These are phyloP conservation scores for Oenanthe sinensis DNA, from an alignment of 129 eudicot species.

Conservation along the genomic window DNA sequence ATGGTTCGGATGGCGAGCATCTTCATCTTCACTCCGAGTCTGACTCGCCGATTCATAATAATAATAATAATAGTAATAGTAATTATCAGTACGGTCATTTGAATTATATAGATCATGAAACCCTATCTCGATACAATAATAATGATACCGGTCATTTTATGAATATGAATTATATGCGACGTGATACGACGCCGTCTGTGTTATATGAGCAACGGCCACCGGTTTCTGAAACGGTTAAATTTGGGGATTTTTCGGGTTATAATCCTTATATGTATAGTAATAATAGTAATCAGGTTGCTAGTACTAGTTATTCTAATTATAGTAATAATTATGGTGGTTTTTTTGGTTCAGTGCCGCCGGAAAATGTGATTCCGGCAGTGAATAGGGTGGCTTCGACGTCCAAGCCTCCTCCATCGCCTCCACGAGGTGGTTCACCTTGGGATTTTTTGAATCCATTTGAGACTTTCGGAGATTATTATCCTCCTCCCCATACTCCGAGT, in stretches of 20 bases:
- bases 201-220: conserved; percentile 68
- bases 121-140: conserved; percentile 18
- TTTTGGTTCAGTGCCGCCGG: conserved; percentile 24
- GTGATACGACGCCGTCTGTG: conserved; percentile 57
- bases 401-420: conserved; percentile 71
- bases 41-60: conserved; percentile 15
- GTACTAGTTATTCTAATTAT: conserved; percentile 12
- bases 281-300: conserved; percentile 20
- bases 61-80: neutral
- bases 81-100: conserved; percentile 23
- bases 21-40: conserved; percentile 40
- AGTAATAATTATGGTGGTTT: conserved; percentile 40
- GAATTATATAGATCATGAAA: conserved; percentile 24
- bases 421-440: conserved; percentile 62
- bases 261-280: conserved; percentile 24
- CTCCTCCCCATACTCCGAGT: conserved; percentile 53
- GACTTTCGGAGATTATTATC: conserved; percentile 48
- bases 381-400: conserved; percentile 23
- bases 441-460: conserved; percentile 80
- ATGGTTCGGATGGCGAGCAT: conserved; percentile 35
- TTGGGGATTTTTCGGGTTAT: conserved; percentile 40
- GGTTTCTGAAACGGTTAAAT: conserved; percentile 43
- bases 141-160: conserved; percentile 26
- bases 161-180: conserved; percentile 64
- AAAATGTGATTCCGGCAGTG: conserved; percentile 16